Percentiles rank a stretch among this genome's conserved stretches.
Conservation (phyloP, 2,329 filamentous ascomycete species). For the Fusarium tuaranense region DNA sequence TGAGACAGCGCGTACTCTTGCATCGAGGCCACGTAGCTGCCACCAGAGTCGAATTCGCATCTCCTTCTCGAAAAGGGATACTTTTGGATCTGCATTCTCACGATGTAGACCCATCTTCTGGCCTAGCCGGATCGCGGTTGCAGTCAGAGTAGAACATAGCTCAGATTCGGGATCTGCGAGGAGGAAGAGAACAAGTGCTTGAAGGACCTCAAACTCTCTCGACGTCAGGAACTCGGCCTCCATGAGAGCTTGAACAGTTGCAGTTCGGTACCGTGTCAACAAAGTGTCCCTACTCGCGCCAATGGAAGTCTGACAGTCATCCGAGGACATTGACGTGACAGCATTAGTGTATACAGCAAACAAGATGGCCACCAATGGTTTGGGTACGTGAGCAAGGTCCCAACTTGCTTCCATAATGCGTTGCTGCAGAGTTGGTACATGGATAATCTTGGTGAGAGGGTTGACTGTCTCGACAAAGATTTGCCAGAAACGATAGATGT, state of each 20-base stretch:
- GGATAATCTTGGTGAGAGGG: slow-evolving; percentile 47
- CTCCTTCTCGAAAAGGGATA: slow-evolving; percentile 42
- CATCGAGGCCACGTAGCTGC: slow-evolving; percentile 40
- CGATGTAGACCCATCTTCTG: slow-evolving; percentile 44
- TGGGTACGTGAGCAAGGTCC: slow-evolving; percentile 29
- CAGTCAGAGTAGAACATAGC: slow-evolving; percentile 38
- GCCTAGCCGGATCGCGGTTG: slow-evolving; percentile 38
- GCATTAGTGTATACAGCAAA: slow-evolving; percentile 47
- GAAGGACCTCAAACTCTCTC: slow-evolving; percentile 45
- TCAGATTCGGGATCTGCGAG: slow-evolving; percentile 46
- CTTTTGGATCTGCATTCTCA: slow-evolving; percentile 9
- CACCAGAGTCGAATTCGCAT: slow-evolving; percentile 47
- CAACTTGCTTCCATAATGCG: slow-evolving; percentile 47
- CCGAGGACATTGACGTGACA: slow-evolving; percentile 33
- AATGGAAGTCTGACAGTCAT: slow-evolving; percentile 30
- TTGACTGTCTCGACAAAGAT: slow-evolving; percentile 48
- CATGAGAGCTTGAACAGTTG: slow-evolving; percentile 39
- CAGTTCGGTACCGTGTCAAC: slow-evolving; percentile 40
- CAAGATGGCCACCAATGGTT: slow-evolving; percentile 39
- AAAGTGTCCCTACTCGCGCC: slow-evolving; percentile 24
- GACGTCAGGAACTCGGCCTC: slow-evolving; percentile 45
- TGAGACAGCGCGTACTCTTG: slow-evolving; percentile 11
- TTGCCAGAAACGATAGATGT: slow-evolving; percentile 49
- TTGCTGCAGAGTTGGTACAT: slow-evolving; percentile 48
- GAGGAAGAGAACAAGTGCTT: slow-evolving; percentile 47